phyloP scores from a whole-genome alignment of 1,284 basidiomycete species.

The Fomitopsis betulina region DNA sequence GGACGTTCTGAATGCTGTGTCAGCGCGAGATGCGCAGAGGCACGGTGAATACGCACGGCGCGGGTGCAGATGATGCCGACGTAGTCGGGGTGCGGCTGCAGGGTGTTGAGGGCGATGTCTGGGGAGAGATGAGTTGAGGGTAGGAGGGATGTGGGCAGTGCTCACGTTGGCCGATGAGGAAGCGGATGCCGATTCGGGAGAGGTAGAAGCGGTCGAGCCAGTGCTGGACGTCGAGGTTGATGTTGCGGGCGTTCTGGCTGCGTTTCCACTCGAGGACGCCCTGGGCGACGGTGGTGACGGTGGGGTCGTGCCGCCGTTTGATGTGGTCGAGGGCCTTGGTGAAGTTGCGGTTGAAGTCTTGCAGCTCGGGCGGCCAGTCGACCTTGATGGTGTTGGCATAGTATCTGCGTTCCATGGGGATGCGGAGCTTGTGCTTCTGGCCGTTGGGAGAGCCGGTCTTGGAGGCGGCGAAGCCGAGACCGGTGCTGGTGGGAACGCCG shows the following conservation, averaged over 20 bases:
- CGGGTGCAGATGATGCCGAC: slow-evolving; percentile 98
- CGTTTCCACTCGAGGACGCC: slow-evolving; percentile 81
- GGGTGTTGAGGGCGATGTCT: slow-evolving; percentile 91
- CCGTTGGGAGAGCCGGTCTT: slow-evolving; percentile 30
- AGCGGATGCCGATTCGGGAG: slow-evolving; percentile 94
- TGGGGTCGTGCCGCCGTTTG: slow-evolving; percentile 95
- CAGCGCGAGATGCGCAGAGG: slow-evolving; percentile 1
- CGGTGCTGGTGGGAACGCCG: slow-evolving; percentile 18
- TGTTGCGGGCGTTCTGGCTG: slow-evolving; percentile 52
- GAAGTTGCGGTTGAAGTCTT: slow-evolving; percentile 91
- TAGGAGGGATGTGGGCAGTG: slow-evolving; percentile 9
- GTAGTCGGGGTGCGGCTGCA: slow-evolving; percentile 86
- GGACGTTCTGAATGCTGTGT: slow-evolving; percentile 62
- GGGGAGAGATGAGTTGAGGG: slow-evolving; percentile 6
- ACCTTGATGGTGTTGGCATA: slow-evolving; percentile 69
- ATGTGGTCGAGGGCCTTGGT: slow-evolving; percentile 87
- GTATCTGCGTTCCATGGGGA: slow-evolving; percentile 82
- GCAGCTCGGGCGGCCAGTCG: slow-evolving; percentile 88
- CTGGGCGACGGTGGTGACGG: slow-evolving; percentile 95
- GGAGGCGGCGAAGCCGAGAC: slow-evolving; percentile 16
- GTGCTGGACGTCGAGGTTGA: slow-evolving; percentile 87
- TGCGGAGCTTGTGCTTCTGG: slow-evolving; percentile 53
- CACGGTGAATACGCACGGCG: slow-evolving; percentile 51
- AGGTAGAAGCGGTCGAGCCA: slow-evolving; percentile 99
- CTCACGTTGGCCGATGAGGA: slow-evolving; percentile 90